phyloP scores from a whole-genome alignment of 768 basidiomycete species.

The Leccinum ochraceum region DNA sequence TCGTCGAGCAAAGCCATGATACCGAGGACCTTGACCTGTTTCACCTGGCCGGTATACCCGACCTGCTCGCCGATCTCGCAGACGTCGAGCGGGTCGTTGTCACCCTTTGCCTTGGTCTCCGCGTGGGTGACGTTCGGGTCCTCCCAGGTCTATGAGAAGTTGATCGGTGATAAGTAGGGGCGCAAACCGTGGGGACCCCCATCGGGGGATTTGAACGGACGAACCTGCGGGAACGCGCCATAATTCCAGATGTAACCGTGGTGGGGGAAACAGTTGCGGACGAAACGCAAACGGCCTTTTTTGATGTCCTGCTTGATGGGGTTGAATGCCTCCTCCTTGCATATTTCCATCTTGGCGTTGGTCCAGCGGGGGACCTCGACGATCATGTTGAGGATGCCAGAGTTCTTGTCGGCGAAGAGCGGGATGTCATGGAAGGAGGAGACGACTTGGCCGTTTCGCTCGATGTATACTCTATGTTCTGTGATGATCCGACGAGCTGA shows the following conservation, averaged over 20 bases:
- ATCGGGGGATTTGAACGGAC: slow-evolving; percentile 16
- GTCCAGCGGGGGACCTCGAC: slow-evolving; percentile 99
- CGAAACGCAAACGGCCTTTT: slow-evolving; percentile 93
- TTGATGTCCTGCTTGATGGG: slow-evolving; percentile 99
- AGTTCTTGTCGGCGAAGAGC: slow-evolving; percentile 94
- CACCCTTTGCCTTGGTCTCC: slow-evolving; percentile 98
- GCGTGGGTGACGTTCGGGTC: slow-evolving; percentile 84
- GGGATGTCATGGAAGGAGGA: slow-evolving; percentile 97
- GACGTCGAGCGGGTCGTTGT: slow-evolving; percentile 99
- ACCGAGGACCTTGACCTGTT: slow-evolving; percentile 99
- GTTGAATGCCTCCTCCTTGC: slow-evolving; percentile 97
- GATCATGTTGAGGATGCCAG: slow-evolving; percentile 98
- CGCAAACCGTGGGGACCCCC: background rate
- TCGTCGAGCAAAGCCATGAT: slow-evolving; percentile 99
- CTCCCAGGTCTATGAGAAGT: slow-evolving; percentile 83
- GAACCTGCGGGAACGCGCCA: slow-evolving; percentile 95
- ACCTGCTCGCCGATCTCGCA: slow-evolving; percentile 99
- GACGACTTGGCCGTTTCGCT: slow-evolving; percentile 81
- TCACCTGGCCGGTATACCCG: slow-evolving; percentile 95
- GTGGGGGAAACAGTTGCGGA: slow-evolving; percentile 99
- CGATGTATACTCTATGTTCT: slow-evolving; percentile 97
- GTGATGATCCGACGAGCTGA: slow-evolving; percentile 57
- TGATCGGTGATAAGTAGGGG: background rate
- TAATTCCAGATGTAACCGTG: slow-evolving; percentile 99
- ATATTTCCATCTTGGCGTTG: slow-evolving; percentile 99